Evolutionary conservation across 2,329 filamentous ascomycete species (phyloP).

Genomic region (Colletotrichum orchidophilum): DNA sequence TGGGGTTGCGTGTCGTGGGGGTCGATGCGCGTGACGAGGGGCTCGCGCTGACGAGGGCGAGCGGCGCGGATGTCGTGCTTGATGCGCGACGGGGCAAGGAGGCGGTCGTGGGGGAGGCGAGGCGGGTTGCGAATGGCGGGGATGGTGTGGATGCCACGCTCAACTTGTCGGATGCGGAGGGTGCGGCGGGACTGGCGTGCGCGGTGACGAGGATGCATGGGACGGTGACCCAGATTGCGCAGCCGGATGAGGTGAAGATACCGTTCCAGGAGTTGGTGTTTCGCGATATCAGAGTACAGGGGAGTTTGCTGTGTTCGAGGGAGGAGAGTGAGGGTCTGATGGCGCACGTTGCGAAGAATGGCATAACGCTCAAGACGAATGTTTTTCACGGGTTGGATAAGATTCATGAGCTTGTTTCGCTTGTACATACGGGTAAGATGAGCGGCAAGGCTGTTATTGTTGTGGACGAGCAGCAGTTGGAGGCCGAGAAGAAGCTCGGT

Average conservation of each 20-base stretch:
- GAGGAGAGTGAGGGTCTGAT: slow-evolving; percentile 57
- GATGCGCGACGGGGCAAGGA: slow-evolving; percentile 61
- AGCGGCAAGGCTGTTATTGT: slow-evolving; percentile 64
- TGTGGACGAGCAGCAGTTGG: slow-evolving; percentile 54
- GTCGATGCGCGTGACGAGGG: slow-evolving; percentile 72
- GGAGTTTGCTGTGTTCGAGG: slow-evolving; percentile 53
- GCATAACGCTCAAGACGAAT: slow-evolving; percentile 60
- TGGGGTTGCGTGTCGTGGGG: slow-evolving; percentile 49
- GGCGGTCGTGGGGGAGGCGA: slow-evolving; percentile 56
- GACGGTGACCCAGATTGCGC: slow-evolving; percentile 66
- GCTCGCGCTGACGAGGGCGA: slow-evolving; percentile 54
- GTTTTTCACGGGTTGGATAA: slow-evolving; percentile 61
- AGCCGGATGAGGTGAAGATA: slow-evolving; percentile 49
- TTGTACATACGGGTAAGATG: slow-evolving; percentile 62
- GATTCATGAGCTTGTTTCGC: slow-evolving; percentile 58
- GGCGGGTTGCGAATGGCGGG: slow-evolving; percentile 52
- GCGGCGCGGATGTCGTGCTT: slow-evolving; percentile 60
- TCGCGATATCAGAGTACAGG: slow-evolving; percentile 60
- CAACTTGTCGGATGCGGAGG: slow-evolving; percentile 33
- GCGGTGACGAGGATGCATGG: slow-evolving; percentile 69
- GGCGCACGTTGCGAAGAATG: slow-evolving; percentile 52
- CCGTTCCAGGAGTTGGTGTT: slow-evolving; percentile 60
- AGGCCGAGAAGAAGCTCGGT: not conserved
- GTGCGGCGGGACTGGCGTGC: slow-evolving; percentile 59
- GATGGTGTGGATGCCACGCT: slow-evolving; percentile 59